Percentiles rank a stretch among this genome's conserved stretches.
These are phyloP conservation scores for Albatrellus ellisii DNA, from an alignment of 768 basidiomycete genomes.

Conservation along the genomic window DNA sequence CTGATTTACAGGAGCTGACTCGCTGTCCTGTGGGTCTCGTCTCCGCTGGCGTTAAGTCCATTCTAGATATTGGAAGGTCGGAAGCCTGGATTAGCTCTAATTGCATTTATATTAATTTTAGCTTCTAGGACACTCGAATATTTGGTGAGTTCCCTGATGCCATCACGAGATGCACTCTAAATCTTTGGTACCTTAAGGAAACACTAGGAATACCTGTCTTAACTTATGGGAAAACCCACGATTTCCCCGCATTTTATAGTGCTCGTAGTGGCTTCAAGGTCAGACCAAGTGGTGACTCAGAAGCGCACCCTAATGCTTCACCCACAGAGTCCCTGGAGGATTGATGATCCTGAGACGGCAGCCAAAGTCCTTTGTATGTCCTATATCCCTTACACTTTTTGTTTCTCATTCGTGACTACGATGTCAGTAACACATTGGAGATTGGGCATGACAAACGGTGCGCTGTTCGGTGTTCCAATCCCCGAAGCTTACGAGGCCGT, in stretches of 20 bases:
- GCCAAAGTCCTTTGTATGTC: conserved; percentile 64
- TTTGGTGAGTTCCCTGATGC: conserved; percentile 31
- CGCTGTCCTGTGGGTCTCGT: conserved; percentile 86
- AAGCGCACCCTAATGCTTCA: not conserved
- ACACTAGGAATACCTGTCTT: conserved; percentile 89
- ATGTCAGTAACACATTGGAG: conserved; percentile 51
- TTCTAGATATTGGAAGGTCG: conserved; percentile 81
- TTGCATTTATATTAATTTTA: not conserved
- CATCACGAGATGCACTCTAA: not conserved
- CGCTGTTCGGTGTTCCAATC: conserved; percentile 82
- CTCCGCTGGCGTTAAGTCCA: conserved; percentile 90
- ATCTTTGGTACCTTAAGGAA: conserved; percentile 42
- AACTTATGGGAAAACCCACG: conserved; percentile 56
- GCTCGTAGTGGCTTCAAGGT: conserved; percentile 75
- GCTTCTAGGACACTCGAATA: conserved; percentile 60
- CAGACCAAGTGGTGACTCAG: conserved; percentile 7
- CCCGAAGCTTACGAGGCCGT: conserved; percentile 56
- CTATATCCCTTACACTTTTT: not conserved
- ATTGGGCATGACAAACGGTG: conserved; percentile 64
- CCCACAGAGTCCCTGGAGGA: conserved; percentile 65
- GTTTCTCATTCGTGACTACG: not conserved
- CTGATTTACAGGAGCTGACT: conserved; percentile 82
- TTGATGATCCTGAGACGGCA: conserved; percentile 46
- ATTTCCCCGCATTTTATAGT: conserved; percentile 94
- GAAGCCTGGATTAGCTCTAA: conserved; percentile 10